phyloP scores from a whole-genome alignment of 306 rosid genomes.

The Begonia masoniana region DNA sequence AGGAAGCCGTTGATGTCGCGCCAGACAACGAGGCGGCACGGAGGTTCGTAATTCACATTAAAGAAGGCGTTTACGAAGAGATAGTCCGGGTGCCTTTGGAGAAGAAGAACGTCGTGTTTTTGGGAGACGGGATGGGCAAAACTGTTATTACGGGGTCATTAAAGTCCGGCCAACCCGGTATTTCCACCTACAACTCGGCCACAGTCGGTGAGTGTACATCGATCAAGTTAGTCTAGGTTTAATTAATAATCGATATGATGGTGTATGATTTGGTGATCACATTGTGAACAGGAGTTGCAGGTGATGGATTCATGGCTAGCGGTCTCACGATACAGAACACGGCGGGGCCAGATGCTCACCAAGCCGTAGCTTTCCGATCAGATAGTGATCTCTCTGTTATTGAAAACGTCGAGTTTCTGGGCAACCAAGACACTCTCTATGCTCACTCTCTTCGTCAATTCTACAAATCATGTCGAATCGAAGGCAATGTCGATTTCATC shows the following conservation, averaged over 20 bases:
- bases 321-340: conserved; percentile 64
- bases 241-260: too few relatives aligned
- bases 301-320: conserved; percentile 92
- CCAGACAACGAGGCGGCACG: conserved; percentile 19
- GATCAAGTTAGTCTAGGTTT: too few relatives aligned
- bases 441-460: conserved; percentile 74
- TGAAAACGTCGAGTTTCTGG: conserved; percentile 58
- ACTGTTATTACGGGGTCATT: conserved; percentile 59
- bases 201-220: conserved; percentile 44
- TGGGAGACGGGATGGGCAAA: conserved; percentile 69
- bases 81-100: conserved; percentile 53
- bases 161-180: conserved; percentile 42
- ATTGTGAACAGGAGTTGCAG: conserved; percentile 41
- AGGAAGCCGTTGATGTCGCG: conserved; percentile 61
- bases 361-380: conserved; percentile 86
- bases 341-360: conserved; percentile 81
- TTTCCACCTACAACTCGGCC: conserved; percentile 55
- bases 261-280: too few relatives aligned
- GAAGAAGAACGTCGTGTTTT: conserved; percentile 57
- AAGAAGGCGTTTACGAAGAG: conserved; percentile 65
- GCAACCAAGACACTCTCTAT: conserved; percentile 90
- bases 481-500: conserved; percentile 80
- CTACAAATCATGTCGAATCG: conserved; percentile 59
- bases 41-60: conserved; percentile 52
- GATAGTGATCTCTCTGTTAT: conserved; percentile 62